Evolutionary conservation across 2,329 filamentous ascomycete genomes (phyloP), one percentile per base, ranked within the genome.

Genomic region (Graphium sp.): DNA sequence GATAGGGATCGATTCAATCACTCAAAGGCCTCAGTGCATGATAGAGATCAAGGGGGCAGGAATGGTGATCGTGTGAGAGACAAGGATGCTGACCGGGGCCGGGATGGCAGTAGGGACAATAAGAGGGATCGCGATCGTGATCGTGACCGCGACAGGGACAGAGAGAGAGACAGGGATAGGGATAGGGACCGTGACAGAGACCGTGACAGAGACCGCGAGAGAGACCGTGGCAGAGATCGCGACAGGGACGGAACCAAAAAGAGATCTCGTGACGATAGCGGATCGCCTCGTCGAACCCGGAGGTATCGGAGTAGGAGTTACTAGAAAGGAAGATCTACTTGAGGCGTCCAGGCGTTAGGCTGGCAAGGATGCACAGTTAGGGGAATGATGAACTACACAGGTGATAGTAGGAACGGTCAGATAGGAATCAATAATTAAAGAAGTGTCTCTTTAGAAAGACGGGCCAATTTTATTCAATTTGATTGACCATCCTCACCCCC

Each of bases 41-140:
- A 65, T 16, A 36, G 49, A 26, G 42, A 40, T 16, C 39, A 45
- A 21, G 45, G 42, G 13, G 30, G 36, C 29, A 47, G 43, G 31
- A 42, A 38, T 33, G 50, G 31, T 6, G 31, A 33, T 23, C 40
- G 42, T 5, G 40, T 42, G 6, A 32, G 39, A 23, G 40, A 37
- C 11, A 28, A 35, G 5, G 39, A 41, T 18, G 34, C 41, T n/a
- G 35, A 41, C 7, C 39, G 42, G 4, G 44, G 45, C 27, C 37
- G 47, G 4, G 48, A 48, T 11, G 43, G 47, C 2, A 48, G 21
- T 43, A 45, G 9, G 40, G 43, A n/a, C 34, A 41, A 45, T 19
- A 39, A 41, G 7, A 36, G 46, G 15, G 42, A 41, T 16, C 35
- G 43, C 10, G 42, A 43, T 22, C 37, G 47, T 17, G 41, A 44